Percentiles rank a stretch among this genome's conserved stretches.
phyloP scores from a whole-genome alignment of 495 filamentous ascomycete genomes.

The Sordaria brevicollis region DNA sequence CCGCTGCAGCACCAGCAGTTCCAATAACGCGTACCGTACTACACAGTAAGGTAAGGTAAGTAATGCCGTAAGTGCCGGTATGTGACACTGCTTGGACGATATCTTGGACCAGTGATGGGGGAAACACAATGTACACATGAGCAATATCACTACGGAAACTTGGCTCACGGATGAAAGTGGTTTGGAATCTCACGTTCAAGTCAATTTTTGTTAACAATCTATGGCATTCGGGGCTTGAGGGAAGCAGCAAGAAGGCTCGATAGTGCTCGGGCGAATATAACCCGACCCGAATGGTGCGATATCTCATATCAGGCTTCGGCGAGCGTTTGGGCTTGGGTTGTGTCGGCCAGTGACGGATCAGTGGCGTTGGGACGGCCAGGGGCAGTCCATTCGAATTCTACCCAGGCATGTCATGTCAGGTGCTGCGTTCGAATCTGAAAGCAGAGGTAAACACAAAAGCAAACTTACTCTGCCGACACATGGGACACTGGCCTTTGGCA shows the following conservation, averaged over 20 bases:
- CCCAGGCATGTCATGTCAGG: neutral
- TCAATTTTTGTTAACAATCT: neutral
- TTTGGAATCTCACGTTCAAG: neutral
- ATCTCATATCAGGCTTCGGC: neutral
- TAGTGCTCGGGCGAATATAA: neutral
- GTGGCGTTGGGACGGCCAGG: constrained; percentile 9
- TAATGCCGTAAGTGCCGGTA: no score
- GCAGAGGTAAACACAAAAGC: neutral
- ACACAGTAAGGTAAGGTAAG: no score
- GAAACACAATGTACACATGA: neutral
- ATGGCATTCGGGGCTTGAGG: neutral
- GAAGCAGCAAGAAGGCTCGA: neutral
- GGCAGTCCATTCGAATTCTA: constrained; percentile 60
- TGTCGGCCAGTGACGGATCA: constrained; percentile 10
- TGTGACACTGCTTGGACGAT: no score
- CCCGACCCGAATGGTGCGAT: no score
- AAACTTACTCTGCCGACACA: constrained; percentile 87
- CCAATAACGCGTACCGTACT: neutral
- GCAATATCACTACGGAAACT: neutral
- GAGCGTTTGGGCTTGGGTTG: constrained; percentile 3
- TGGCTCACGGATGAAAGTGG: neutral
- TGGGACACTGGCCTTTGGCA: constrained; percentile 88
- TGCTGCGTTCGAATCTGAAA: neutral
- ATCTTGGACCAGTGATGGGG: no score
- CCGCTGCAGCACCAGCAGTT: neutral